Conservation (phyloP, 2,329 filamentous ascomycete species). For the Colletotrichum sp. region DNA sequence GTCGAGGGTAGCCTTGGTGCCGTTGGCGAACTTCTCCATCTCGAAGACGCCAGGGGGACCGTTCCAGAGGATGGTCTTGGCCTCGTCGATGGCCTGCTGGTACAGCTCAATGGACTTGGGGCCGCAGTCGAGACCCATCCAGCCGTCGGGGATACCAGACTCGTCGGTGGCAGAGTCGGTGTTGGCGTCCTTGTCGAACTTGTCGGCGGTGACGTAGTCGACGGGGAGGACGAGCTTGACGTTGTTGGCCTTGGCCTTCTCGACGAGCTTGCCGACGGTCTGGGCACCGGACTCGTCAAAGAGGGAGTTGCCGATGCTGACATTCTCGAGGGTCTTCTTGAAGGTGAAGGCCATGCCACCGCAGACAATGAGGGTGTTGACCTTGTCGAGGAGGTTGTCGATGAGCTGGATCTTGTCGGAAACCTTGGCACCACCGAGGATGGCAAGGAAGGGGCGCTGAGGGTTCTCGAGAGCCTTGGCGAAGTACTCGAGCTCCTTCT, state of each 20-base stretch:
- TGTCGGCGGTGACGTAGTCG: slow-evolving; percentile 96
- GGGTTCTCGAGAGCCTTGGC: slow-evolving; percentile 94
- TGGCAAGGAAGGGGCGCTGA: slow-evolving; percentile 95
- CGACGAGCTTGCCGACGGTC: slow-evolving; percentile 84
- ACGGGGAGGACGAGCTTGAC: slow-evolving; percentile 94
- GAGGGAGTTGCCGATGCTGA: slow-evolving; percentile 87
- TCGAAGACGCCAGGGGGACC: slow-evolving; percentile 97
- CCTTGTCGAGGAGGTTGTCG: slow-evolving; percentile 97
- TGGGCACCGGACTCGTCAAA: slow-evolving; percentile 95
- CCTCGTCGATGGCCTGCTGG: slow-evolving; percentile 83
- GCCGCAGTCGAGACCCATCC: slow-evolving; percentile 97
- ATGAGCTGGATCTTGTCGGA: slow-evolving; percentile 99
- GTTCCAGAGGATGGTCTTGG: slow-evolving; percentile 99
- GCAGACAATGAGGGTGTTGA: slow-evolving; percentile 95
- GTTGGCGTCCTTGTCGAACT: slow-evolving; percentile 86
- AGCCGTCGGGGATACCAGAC: slow-evolving; percentile 92
- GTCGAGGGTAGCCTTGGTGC: slow-evolving; percentile 91
- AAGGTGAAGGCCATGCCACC: slow-evolving; percentile 99
- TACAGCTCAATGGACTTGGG: slow-evolving; percentile 87
- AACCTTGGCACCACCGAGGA: slow-evolving; percentile 97
- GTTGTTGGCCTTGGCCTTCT: slow-evolving; percentile 96
- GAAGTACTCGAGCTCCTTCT: slow-evolving; percentile 99
- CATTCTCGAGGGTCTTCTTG: slow-evolving; percentile 95
- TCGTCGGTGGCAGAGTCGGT: slow-evolving; percentile 82
- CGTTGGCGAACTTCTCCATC: slow-evolving; percentile 90